Conservation (phyloP, 805 yeast genomes). For the Metschnikowia similis region DNA sequence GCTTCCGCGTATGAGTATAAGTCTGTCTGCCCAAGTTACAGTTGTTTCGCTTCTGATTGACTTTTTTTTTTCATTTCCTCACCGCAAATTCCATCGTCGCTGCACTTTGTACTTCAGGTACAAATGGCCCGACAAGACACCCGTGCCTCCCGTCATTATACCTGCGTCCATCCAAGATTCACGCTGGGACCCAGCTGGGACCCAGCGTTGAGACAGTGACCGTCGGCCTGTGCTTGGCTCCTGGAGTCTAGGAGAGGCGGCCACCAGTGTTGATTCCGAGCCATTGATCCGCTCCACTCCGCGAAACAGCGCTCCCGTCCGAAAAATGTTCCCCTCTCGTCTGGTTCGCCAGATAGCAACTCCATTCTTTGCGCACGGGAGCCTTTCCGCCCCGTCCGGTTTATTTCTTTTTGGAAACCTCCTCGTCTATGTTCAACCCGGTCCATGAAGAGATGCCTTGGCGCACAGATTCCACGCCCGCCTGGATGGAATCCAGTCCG, state of each 20-base stretch:
- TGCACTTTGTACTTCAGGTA: background rate
- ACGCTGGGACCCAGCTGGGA: too few species aligned
- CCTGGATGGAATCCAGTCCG: conserved; percentile 34
- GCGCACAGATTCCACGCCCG: conserved; percentile 36
- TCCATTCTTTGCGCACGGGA: too few species aligned
- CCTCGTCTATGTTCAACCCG: conserved; percentile 66
- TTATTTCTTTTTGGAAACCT: conserved; percentile 30
- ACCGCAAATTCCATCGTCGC: background rate
- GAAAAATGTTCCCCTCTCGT: too few species aligned
- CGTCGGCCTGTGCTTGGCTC: too few species aligned
- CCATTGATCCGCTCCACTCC: too few species aligned
- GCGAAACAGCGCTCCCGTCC: too few species aligned
- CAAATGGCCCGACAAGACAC: background rate
- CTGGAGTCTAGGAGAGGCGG: too few species aligned
- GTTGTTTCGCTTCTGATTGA: background rate
- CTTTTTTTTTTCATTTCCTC: background rate
- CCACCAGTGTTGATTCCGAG: too few species aligned
- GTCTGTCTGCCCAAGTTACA: too few species aligned
- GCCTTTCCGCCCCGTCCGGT: background rate
- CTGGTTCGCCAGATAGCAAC: background rate
- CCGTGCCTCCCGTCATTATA: background rate
- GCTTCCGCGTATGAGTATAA: too few species aligned
- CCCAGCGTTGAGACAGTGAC: too few species aligned
- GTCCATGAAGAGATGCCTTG: conserved; percentile 49
- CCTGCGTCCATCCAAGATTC: too few species aligned